Percentiles rank a stretch among this genome's conserved stretches.
phyloP scores from a whole-genome alignment of 768 basidiomycete species.

The Scleroderma citrinum region DNA sequence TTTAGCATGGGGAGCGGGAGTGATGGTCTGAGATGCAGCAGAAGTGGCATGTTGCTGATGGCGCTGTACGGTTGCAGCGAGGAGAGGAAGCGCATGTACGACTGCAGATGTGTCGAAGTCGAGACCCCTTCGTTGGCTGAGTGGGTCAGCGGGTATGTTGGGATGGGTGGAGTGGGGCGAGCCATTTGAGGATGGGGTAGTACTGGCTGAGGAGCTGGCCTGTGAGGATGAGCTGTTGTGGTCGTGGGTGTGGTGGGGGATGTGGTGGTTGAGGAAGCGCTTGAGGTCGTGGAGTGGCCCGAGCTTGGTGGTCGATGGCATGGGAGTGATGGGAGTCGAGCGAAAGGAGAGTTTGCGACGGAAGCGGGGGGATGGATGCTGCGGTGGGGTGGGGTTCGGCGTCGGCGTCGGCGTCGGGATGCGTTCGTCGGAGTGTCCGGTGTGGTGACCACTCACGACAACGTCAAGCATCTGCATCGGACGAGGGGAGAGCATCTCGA shows the following conservation, averaged over 20 bases:
- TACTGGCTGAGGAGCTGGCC: constrained; percentile 19
- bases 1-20: constrained; percentile 16
- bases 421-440: constrained; percentile 1
- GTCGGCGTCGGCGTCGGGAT: background rate
- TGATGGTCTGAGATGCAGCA: constrained; percentile 8
- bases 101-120: constrained; percentile 32
- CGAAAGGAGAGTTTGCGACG: constrained; percentile 19
- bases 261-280: constrained; percentile 91
- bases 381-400: constrained; percentile 3
- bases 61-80: constrained; percentile 4
- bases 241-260: constrained; percentile 47
- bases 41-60: background rate
- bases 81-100: constrained; percentile 26
- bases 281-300: constrained; percentile 90
- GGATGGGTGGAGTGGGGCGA: constrained; percentile 20
- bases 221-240: constrained; percentile 19
- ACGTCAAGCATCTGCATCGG: constrained; percentile 30
- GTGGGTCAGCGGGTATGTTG: constrained; percentile 26
- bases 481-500: constrained; percentile 32
- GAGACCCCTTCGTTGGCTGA: constrained; percentile 30
- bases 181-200: constrained; percentile 23
- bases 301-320: constrained; percentile 29
- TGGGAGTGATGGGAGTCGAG: constrained; percentile 3
- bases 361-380: constrained; percentile 12
- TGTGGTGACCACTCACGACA: constrained; percentile 6